phyloP scores from a whole-genome alignment of 257 asterid genomes.

The Gentiana dahurica region DNA sequence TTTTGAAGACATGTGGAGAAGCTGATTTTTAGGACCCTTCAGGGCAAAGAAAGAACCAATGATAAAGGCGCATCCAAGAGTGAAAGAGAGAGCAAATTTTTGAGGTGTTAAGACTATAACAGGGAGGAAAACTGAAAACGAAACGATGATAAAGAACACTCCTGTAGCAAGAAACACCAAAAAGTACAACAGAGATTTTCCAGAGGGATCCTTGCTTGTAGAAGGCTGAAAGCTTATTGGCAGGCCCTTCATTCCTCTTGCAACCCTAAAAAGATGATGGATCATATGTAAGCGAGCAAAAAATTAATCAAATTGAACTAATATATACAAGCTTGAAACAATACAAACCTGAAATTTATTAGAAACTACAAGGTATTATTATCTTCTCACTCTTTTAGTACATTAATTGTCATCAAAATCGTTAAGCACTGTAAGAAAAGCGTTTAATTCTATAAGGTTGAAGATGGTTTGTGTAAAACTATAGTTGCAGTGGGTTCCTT shows the following conservation, averaged over 20 bases:
- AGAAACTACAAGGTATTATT: too few species aligned
- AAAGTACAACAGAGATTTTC: slow-evolving; percentile 65
- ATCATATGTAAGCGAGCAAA: not conserved
- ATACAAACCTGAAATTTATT: too few species aligned
- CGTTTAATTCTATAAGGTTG: too few species aligned
- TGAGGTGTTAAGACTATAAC: slow-evolving; percentile 89
- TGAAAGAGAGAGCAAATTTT: slow-evolving; percentile 86
- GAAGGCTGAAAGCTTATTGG: slow-evolving; percentile 75
- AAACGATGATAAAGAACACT: slow-evolving; percentile 62
- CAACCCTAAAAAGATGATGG: slow-evolving; percentile 25
- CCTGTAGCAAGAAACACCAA: slow-evolving; percentile 67
- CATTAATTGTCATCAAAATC: too few species aligned
- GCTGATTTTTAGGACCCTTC: slow-evolving; percentile 73
- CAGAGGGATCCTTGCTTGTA: slow-evolving; percentile 62
- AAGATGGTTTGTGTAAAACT: too few species aligned
- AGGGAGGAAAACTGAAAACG: slow-evolving; percentile 82
- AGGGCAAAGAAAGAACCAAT: slow-evolving; percentile 82
- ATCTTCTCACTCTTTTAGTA: too few species aligned
- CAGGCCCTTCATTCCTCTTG: slow-evolving; percentile 62
- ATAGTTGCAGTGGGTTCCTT: too few species aligned
- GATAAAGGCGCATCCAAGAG: slow-evolving; percentile 72
- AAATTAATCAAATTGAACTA: too few species aligned
- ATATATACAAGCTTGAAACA: too few species aligned
- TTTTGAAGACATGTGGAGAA: slow-evolving; percentile 67
- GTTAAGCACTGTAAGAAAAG: too few species aligned